A percentile compares a stretch with the other conserved stretches of the same genome.
phyloP scores from a whole-genome alignment of 306 rosid genomes.

The Rosa lucieae region DNA sequence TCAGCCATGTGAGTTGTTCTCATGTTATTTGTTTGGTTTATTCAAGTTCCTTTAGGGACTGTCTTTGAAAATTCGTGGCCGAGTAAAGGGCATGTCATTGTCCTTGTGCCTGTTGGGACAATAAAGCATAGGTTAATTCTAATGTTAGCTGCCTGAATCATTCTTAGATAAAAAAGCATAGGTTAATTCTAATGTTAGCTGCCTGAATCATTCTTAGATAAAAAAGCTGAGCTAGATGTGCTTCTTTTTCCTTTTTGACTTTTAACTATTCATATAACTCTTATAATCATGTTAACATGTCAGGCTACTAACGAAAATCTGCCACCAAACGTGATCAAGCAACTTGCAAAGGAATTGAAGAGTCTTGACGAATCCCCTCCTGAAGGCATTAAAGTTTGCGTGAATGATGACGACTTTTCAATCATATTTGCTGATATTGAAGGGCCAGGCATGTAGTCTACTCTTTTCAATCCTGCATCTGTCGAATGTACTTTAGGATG shows the following conservation, averaged over 20 bases:
- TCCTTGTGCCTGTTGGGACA: neutral
- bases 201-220: neutral
- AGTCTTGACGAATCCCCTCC: conserved; percentile 95
- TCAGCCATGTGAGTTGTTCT: neutral
- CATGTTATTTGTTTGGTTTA: neutral
- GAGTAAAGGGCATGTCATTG: no score
- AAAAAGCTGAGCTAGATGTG: neutral
- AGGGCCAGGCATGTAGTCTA: conserved; percentile 79
- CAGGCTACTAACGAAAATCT: conserved; percentile 98
- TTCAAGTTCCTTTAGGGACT: neutral
- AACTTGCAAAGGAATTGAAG: conserved; percentile 97
- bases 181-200: neutral
- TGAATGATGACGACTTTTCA: conserved; percentile 89
- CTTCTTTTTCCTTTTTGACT: neutral
- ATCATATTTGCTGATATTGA: conserved; percentile 88
- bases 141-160: neutral
- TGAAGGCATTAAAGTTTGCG: conserved; percentile 89
- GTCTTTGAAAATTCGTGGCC: neutral
- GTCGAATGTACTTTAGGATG: conserved; percentile 8
- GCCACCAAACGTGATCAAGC: conserved; percentile 95
- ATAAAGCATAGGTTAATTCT: neutral
- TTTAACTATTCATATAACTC: neutral
- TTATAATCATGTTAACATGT: conserved; percentile 25
- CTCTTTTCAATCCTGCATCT: neutral
- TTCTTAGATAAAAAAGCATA: neutral